Base-by-base conservation (phyloP, 768 basidiomycete species). In the Rubroboletus satanas region DNA sequence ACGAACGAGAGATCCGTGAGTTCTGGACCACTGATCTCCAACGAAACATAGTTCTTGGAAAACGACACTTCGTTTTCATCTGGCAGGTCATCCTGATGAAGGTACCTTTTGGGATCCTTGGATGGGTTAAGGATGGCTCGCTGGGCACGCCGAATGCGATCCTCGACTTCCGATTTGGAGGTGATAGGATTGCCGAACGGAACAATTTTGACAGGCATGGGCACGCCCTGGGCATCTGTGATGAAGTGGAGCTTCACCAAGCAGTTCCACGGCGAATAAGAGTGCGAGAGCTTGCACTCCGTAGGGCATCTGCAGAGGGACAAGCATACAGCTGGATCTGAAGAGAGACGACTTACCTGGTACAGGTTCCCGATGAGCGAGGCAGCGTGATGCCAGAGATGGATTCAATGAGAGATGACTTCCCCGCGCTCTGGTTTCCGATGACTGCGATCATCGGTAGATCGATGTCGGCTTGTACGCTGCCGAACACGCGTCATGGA, bases 341-440 rank as follows among this genome's bases (percentile, higher is more conserved):
- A 23, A 37, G 17, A 37, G 2, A n/a, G 4, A 10, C 1, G 29
- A 59, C 57, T 37, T 56, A 83, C 88, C 88, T 76, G 1, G 88
- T 91, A 56, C 88, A 90, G 0, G 88, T 89, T 0, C 88, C 88
- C n/a, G 81, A 74, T 0, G 84, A 84, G 10, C 87, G 78, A 23
- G 87, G 87, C 0, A 90, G 71, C 0, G 79, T 85, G 17, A 90
- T 81, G 0, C 87, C 85, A 0, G 86, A 87, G 43, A 90, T 88
- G 0, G 85, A 79, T 60, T 90, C 88, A 11, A 90, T 89, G 5
- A 90, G 75, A 0, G 88, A 90, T 0, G 86, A 88, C 61, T 90
- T 90, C 0, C 88, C 88, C 0, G 85, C 85, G 42, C 83, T 86
- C 58, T 90, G 88, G 2, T 76, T 79, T 1, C 88, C 88, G 17